Base-by-base conservation (phyloP, 169 alveolate species). In the Cryptosporidium tyzzeri region DNA sequence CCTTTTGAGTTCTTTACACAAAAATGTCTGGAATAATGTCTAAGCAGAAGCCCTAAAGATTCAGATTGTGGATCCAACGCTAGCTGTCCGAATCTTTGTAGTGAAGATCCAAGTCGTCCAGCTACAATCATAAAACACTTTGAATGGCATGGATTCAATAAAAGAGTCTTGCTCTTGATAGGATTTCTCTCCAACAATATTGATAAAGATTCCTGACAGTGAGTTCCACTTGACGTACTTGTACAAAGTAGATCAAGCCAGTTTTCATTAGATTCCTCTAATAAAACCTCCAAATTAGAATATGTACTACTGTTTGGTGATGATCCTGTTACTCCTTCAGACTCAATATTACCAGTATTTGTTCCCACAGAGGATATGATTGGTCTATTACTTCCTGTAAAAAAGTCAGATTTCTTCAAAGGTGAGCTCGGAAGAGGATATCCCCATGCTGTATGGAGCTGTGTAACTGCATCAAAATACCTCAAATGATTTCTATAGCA, bases 171-270 rank as follows among this genome's bases (percentile, higher is more conserved):
- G 41, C 92, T 86, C 61, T 91, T 70, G 26, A 92, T 84, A 4
- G 94, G 95, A 71, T 91, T 85, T 31, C 84, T 92, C 55, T 84
- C 91, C n/a, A 93, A 69, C 14, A 92, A 74, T 10, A 92, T 70
- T 14, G 87, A 86, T 6, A 92, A 84, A 18, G 95, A 91, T 67
- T 92, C 94, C 84, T 92, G 95, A 68, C 95, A 92, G 65, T 68
- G 91, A 70, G 86, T 86, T 33, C 91, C 91, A 41, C 73, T 86
- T 9, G 86, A 91, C 0, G 86, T 73, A 50, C 84, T 53, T 0
- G 92, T 91, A 85, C 95, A 92, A 86, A 91, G 74, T 50, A 92
- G 62, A 44, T 91, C 71, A 0, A 92, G 59, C 68, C 91, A 73
- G 33, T 84, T 91, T 61, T 92, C 93, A 12, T 75, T 84, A 12